phyloP scores from a whole-genome alignment of 1,284 basidiomycete genomes.

The Rhodotorula mucilaginosa region DNA sequence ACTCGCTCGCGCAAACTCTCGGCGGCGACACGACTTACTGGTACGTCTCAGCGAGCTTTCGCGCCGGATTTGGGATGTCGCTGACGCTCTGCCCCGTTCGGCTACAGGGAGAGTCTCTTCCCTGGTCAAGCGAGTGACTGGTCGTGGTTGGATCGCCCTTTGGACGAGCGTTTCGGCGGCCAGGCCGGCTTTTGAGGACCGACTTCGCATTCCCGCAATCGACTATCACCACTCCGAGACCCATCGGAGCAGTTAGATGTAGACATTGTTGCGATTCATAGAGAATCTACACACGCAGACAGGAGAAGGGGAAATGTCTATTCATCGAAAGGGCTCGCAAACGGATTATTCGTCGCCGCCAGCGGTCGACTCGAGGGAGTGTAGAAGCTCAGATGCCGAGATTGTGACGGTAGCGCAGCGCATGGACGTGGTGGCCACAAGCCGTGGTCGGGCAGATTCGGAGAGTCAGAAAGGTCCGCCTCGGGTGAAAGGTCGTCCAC shows the following conservation, averaged over 20 bases:
- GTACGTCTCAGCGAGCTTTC: neutral
- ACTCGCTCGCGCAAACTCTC: neutral
- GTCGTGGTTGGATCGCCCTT: slow-evolving; percentile 4
- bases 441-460: no score
- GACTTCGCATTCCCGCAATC: neutral
- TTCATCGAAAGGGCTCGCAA: slow-evolving; percentile 16
- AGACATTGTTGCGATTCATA: no score
- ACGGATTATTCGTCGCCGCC: neutral
- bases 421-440: neutral
- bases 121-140: slow-evolving; percentile 12
- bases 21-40: slow-evolving; percentile 5
- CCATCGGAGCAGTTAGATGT: no score
- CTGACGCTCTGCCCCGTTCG: neutral
- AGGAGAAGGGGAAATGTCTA: neutral
- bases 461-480: neutral
- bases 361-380: slow-evolving; percentile 1
- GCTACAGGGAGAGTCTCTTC: slow-evolving; percentile 12
- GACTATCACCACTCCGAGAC: no score
- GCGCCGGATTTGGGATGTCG: no score
- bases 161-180: neutral
- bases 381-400: neutral
- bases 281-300: neutral
- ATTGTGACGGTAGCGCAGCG: neutral
- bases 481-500: no score
- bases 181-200: neutral